Evolutionary conservation across 345 rosid genomes (phyloP).

Genomic region (Kernera saxatilis): DNA sequence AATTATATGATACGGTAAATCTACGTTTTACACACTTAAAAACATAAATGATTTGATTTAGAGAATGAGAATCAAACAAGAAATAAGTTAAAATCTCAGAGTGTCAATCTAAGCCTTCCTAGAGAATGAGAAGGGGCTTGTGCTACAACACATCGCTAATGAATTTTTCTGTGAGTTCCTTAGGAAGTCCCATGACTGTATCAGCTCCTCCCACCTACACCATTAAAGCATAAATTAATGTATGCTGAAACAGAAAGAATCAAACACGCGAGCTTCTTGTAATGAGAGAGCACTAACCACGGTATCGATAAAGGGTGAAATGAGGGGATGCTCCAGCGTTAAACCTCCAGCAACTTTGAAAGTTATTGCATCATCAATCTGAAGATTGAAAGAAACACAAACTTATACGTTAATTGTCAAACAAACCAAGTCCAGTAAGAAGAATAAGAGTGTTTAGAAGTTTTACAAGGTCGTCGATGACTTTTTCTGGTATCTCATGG

Average conservation of each 20-base stretch:
- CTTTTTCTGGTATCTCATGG: slow-evolving; percentile 76
- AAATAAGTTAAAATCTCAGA: not conserved
- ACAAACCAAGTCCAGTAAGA: not conserved
- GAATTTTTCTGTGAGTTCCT: slow-evolving; percentile 66
- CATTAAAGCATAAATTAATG: slow-evolving; percentile 1
- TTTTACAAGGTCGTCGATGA: slow-evolving; percentile 74
- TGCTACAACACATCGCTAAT: slow-evolving; percentile 46
- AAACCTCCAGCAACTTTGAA: slow-evolving; percentile 82
- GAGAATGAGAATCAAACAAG: not conserved
- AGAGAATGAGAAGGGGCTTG: not conserved
- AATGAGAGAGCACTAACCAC: slow-evolving; percentile 44
- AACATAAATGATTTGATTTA: not conserved
- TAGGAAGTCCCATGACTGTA: slow-evolving; percentile 91
- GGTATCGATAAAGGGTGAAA: slow-evolving; percentile 66
- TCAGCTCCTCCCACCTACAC: slow-evolving; percentile 74
- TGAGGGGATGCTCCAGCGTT: slow-evolving; percentile 80
- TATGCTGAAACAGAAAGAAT: not conserved
- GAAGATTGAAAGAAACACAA: not conserved
- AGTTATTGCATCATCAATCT: slow-evolving; percentile 75
- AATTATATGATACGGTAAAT: not conserved
- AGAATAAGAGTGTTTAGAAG: not conserved
- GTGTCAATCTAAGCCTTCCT: not conserved
- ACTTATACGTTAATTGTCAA: not conserved
- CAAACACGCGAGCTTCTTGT: not conserved
- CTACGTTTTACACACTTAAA: not conserved